Percentiles rank a stretch among this genome's conserved stretches.
These are phyloP conservation scores for Sarocladium kiliense DNA, from an alignment of 2,329 filamentous ascomycete species.

Conservation along the genomic window DNA sequence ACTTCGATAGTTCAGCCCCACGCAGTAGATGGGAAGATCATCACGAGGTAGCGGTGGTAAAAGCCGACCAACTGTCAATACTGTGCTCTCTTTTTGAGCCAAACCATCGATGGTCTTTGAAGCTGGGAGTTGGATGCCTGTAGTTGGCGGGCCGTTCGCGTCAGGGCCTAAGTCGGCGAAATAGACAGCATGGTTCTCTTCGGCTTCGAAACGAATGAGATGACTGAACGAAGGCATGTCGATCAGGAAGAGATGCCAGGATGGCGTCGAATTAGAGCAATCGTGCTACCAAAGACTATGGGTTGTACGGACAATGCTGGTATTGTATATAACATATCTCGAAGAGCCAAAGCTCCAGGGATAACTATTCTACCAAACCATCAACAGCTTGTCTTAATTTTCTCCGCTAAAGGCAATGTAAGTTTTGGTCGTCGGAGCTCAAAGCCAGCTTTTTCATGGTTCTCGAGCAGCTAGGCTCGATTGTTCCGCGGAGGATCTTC, in stretches of 20 bases:
- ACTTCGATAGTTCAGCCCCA: slow-evolving; percentile 21
- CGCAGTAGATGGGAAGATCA: slow-evolving; percentile 17
- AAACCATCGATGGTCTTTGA: not conserved
- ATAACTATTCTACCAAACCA: no score
- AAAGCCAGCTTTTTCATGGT: no score
- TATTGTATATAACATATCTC: not conserved
- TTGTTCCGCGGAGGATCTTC: not conserved
- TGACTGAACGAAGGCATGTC: not conserved
- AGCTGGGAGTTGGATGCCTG: not conserved
- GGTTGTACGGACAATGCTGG: no score
- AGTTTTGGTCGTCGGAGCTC: no score
- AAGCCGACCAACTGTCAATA: not conserved
- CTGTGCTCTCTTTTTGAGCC: not conserved
- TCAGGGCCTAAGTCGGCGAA: not conserved
- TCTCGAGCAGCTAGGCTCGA: no score
- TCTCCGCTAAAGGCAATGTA: no score
- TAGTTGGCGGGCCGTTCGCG: not conserved
- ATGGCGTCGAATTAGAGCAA: no score
- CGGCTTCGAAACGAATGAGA: not conserved
- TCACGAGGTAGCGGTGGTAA: not conserved
- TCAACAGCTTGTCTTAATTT: no score
- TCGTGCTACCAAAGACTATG: no score
- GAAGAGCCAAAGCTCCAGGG: no score
- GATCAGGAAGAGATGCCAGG: no score
- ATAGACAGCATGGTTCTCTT: not conserved